These are phyloP conservation scores for Aspergillus haitiensis DNA, from an alignment of 495 filamentous ascomycete genomes.

Conservation along the genomic window DNA sequence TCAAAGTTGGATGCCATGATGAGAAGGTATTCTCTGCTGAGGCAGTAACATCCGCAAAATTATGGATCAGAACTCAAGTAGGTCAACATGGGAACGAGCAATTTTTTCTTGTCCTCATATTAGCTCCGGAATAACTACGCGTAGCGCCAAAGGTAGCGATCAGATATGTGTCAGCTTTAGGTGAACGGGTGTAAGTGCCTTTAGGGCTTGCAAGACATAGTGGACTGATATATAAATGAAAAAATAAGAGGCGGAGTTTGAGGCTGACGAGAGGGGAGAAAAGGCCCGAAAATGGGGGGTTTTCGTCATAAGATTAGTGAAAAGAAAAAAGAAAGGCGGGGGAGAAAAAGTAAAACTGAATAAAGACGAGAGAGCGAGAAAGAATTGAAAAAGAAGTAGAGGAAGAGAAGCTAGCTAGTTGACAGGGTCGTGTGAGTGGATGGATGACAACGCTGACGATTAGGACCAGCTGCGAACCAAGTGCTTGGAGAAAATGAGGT, in stretches of 20 bases:
- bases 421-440: not conserved
- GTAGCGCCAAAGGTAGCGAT: not conserved
- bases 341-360: not conserved
- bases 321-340: not conserved
- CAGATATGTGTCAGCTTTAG: too few species aligned
- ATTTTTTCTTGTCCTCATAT: not conserved
- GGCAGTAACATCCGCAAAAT: not conserved
- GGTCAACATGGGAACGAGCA: conserved; percentile 3
- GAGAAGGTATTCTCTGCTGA: conserved; percentile 3
- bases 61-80: not conserved
- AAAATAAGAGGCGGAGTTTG: not conserved
- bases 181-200: too few species aligned
- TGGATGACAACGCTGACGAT: not conserved
- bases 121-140: not conserved
- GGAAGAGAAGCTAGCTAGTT: too few species aligned
- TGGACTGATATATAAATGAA: not conserved
- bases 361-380: not conserved
- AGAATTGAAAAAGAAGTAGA: not conserved
- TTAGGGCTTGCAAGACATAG: too few species aligned
- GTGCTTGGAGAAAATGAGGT: not conserved
- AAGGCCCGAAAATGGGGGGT: not conserved
- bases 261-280: not conserved
- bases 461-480: not conserved
- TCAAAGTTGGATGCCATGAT: conserved; percentile 31
- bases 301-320: not conserved